Base-by-base conservation (phyloP, 208 protist species). In the Porcisia deanei region DNA sequence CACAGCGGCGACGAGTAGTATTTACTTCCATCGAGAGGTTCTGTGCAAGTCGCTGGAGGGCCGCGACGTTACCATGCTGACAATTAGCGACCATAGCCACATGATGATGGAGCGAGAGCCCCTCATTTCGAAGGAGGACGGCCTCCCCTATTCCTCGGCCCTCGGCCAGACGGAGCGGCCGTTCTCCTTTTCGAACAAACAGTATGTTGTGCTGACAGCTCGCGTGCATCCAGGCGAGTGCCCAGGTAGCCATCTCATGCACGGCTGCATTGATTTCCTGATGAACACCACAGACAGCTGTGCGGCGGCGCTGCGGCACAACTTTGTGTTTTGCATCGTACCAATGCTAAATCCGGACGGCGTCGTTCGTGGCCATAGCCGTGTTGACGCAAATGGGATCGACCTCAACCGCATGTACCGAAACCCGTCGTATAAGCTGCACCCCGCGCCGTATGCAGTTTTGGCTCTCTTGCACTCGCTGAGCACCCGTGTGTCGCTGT, bases 341-440 rank as follows among this genome's bases (percentile, higher is more conserved):
- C 94, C 93, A 53, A 97, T 98, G 92, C 78, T 99, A 52, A 99
- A 99, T 81, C 97, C 97, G 0, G 97, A 99, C 83, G 97, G 97
- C 20, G 95, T 98, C 2, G 71, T 83, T 12, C 87, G 94, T 52
- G 97, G 97, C 6, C 92, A 98, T 87, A 98, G 95, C 85, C 94
- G 97, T 34, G 88, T 91, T 2, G 97, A 99, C 83, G 91, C 95
- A 18, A 83, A 81, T 30, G 97, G 97, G 30, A 79, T 91, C 14
- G 98, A 99, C 75, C 82, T 99, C 45, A 99, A 99, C 83, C 94
- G 97, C 68, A 95, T 91, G 84, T 99, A 99, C 76, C 79, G 86
- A 61, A 82, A 84, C 41, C 94, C 94, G 1, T 93, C 88, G 2
- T 77, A 69, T 64, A 61, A 83, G 71, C 77, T 79, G 18, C 95